A percentile compares a stretch with the other conserved stretches of the same genome.
phyloP scores from a whole-genome alignment of 2,329 filamentous ascomycete species.

The Xylariaceae sp. region DNA sequence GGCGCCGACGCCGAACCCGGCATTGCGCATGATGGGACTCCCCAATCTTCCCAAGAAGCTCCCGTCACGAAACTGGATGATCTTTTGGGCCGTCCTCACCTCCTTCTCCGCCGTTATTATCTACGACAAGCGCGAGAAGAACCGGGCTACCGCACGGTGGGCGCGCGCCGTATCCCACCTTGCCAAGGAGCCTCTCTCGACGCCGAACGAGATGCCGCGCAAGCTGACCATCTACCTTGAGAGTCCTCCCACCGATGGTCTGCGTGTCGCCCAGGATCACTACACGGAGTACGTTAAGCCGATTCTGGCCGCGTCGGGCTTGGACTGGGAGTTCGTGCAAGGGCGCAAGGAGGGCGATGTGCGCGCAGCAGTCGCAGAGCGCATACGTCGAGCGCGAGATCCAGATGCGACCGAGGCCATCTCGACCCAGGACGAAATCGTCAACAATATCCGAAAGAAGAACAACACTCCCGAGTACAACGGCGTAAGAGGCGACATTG shows the following conservation, averaged over 20 bases:
- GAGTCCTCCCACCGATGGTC: conserved; percentile 78
- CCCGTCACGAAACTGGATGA: conserved; percentile 95
- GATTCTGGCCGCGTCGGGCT: conserved; percentile 76
- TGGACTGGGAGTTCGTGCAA: conserved; percentile 96
- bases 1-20: conserved; percentile 58
- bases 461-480: conserved; percentile 66
- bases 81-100: conserved; percentile 78
- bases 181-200: conserved; percentile 65
- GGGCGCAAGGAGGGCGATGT: conserved; percentile 91
- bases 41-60: conserved; percentile 78
- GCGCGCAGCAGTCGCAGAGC: conserved; percentile 77
- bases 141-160: conserved; percentile 80
- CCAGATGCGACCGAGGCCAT: conserved; percentile 41
- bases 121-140: conserved; percentile 91
- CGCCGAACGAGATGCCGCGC: conserved; percentile 67
- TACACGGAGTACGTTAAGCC: conserved; percentile 96
- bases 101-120: conserved; percentile 74
- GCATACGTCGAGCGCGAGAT: conserved; percentile 66
- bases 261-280: conserved; percentile 83
- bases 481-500: conserved; percentile 74
- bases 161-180: conserved; percentile 78
- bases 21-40: conserved; percentile 74
- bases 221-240: conserved; percentile 82
- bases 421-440: conserved; percentile 52
- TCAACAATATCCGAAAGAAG: conserved; percentile 59